Base-by-base conservation (phyloP, 2,329 filamentous ascomycete genomes). In the Alternaria tenuissima region DNA sequence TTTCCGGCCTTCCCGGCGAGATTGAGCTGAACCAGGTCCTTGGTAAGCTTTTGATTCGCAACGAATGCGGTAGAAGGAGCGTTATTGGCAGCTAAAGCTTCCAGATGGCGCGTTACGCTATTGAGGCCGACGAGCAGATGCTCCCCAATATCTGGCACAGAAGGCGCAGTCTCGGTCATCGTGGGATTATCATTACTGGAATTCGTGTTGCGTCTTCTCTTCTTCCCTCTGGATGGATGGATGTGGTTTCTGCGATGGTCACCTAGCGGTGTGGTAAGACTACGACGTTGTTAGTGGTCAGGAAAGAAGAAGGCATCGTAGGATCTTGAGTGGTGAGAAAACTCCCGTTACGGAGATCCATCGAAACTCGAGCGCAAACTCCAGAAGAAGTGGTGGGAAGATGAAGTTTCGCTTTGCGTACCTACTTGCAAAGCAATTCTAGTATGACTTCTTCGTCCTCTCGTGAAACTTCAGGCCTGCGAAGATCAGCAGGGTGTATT, bases 391-490 rank as follows among this genome's bases (percentile, higher is more conserved):
- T 16, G 39, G 16, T 16, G n/a, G 32, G 9, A 30, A 46, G 44
- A 43, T 30, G 20, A 16, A 24, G n/a, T 22, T 49, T 18, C 42
- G 28, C 41, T 32, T 43, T 52, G 61, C 63, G 48, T 62, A 77
- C 80, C 68, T 83, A 91, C 89, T 82, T 85, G 85, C 86, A 90
- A 5, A 91, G 81, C 49, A 92, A 80, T 63, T 91, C 88, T 9
- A 91, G 73, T 38, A 91, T 89, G 4, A 83, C 82, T 52, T 89
- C 84, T 75, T 91, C 88, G 53, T 91, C 82, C 49, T 86, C 80
- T 18, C 79, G 72, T 2, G 82, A 80, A 43, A 91, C 82, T 42
- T 83, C 76, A 7, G 90, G 90, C 89, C 90, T 92, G 49, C 6
- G 3, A 38, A 30, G 22, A 48, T 71, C 36, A 71, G 56, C 46